Evolutionary conservation across 164 flowering plant genomes (phyloP), one percentile per base, ranked within the genome.

Genomic region (Umbellularia californica): DNA sequence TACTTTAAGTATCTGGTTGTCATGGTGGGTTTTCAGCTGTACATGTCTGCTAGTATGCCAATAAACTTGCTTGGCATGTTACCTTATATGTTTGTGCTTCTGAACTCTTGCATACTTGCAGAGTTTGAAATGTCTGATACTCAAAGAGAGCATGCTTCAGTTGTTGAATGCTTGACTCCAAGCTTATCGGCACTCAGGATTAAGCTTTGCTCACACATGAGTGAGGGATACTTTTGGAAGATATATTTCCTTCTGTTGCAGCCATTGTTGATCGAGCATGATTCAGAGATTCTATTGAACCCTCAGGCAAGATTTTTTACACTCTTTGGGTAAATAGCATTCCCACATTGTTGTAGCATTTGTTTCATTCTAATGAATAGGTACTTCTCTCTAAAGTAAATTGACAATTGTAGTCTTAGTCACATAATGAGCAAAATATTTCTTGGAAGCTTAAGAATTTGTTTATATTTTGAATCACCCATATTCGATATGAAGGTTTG

Each of bases 201-300:
- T 65, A 73, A 75, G 58, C 83, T 85, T 65, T 68, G 81, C 77
- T 76, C 80, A 78, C 58, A 74, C 74, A 80, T 88, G 83, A 82
- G 80, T 25, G 86, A 84, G 58, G 82, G 73, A 24, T 76, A 71
- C 66, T 90, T 90, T 79, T 90, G 95, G 95, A 82, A 85, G 84
- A 82, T 89, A 69, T 90, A 90, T 79, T 90, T 90, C 69, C 81
- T 88, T 70, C 25, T 90, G 78, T 74, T 90, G 86, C 84, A 86
- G 65, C 91, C 91, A 51, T 82, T 88, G 81, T 79, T 90, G 74
- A 75, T 77, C 77, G 83, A 79, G 73, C 76, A 83, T 35, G 89
- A 84, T 52, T 50, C 69, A 4, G 74, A 85, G 77, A 86, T 87
- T 68, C 82, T 90, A 50, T 82, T 91, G 70, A 81, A 89, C 60